Evolutionary conservation across 768 basidiomycete genomes (phyloP).

Genomic region (Tubosaeta sp.): DNA sequence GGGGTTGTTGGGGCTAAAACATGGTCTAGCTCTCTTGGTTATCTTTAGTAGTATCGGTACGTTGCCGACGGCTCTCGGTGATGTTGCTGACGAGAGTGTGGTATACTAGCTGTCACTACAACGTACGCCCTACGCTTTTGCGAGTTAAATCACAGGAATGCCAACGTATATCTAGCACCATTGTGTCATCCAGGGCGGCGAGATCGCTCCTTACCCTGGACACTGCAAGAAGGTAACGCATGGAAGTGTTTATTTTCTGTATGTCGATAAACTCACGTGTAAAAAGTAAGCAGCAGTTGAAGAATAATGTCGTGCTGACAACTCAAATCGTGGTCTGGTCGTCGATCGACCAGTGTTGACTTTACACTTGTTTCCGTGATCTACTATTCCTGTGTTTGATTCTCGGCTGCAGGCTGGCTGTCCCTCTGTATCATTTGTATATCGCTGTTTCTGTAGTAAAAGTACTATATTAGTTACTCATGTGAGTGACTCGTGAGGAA

Average conservation of each 20-base stretch:
- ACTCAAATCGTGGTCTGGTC: constrained; percentile 6
- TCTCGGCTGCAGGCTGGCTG: too few relatives aligned
- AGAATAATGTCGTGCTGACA: constrained; percentile 3
- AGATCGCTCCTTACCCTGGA: constrained; percentile 4
- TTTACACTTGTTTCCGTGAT: too few relatives aligned
- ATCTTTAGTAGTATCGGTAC: constrained; percentile 1
- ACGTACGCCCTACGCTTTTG: constrained; percentile 3
- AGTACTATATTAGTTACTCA: too few relatives aligned
- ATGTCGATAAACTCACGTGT: background rate
- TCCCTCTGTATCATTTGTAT: too few relatives aligned
- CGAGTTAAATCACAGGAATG: background rate
- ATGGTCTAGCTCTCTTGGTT: background rate
- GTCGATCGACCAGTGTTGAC: background rate
- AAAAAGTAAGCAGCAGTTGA: background rate
- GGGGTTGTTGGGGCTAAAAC: background rate
- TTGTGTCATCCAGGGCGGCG: constrained; percentile 13
- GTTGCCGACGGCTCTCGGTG: background rate
- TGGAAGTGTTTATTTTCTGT: too few relatives aligned
- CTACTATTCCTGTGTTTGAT: too few relatives aligned
- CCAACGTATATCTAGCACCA: background rate
- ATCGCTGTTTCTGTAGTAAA: too few relatives aligned
- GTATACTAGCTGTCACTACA: constrained; percentile 3
- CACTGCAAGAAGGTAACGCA: constrained; percentile 2
- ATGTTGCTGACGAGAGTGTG: background rate
- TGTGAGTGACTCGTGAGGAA: too few relatives aligned